Evolutionary conservation across 1,284 basidiomycete species (phyloP).

Genomic region (Ganoderma lucidum): DNA sequence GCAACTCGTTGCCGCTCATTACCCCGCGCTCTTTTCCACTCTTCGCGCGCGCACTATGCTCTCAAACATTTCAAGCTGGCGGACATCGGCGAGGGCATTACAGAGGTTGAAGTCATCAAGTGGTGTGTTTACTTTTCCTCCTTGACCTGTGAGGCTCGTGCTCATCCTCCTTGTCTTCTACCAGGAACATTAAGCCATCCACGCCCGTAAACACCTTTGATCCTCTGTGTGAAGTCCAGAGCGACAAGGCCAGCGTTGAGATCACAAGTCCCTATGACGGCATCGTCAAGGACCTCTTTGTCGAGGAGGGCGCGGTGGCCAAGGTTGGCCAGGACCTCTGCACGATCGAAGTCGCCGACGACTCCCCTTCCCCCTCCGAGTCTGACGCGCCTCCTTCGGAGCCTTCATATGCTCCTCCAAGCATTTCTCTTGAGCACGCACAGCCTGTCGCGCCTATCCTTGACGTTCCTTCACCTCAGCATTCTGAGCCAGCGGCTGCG

Average conservation of each 20-base stretch:
- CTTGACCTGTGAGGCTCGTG: not conserved
- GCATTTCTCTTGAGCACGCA: conserved; percentile 25
- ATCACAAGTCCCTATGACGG: conserved; percentile 93
- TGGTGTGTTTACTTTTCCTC: conserved; percentile 60
- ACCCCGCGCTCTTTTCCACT: conserved; percentile 51
- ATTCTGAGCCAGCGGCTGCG: not conserved
- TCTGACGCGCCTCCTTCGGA: conserved; percentile 19
- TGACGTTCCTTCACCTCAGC: not conserved
- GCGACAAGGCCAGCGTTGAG: conserved; percentile 95
- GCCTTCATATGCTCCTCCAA: conserved; percentile 14
- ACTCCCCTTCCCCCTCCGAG: conserved; percentile 33
- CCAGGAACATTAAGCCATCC: conserved; percentile 67
- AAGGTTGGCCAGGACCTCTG: conserved; percentile 90
- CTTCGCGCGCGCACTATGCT: conserved; percentile 53
- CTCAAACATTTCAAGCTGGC: conserved; percentile 87
- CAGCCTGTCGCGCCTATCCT: conserved; percentile 16
- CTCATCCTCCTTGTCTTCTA: conserved; percentile 17
- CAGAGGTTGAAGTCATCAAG: conserved; percentile 89
- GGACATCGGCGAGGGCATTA: conserved; percentile 94
- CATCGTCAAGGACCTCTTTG: conserved; percentile 74
- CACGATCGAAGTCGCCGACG: conserved; percentile 82
- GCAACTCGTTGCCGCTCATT: conserved; percentile 16
- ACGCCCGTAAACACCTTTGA: conserved; percentile 82
- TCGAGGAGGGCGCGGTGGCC: conserved; percentile 85
- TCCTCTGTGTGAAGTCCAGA: conserved; percentile 91